phyloP scores from a whole-genome alignment of 2,329 filamentous ascomycete species.

The Exophiala lecanii-corni region DNA sequence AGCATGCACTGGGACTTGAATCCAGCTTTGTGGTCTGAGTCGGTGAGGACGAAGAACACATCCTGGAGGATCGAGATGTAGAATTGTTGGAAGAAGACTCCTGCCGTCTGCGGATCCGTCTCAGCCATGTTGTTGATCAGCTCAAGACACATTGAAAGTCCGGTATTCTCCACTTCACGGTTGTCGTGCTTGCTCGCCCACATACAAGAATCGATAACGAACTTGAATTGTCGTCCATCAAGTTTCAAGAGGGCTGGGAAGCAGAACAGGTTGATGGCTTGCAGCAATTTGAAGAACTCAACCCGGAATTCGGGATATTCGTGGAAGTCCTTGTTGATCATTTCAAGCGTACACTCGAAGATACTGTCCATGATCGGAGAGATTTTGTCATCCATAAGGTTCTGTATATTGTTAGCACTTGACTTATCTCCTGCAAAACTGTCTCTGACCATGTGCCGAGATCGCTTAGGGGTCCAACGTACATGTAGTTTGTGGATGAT shows the following conservation, averaged over 20 bases:
- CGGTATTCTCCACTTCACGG: constrained; percentile 91
- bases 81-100: constrained; percentile 96
- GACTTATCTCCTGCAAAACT: constrained; percentile 23
- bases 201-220: constrained; percentile 98
- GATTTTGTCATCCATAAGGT: constrained; percentile 96
- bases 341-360: constrained; percentile 95
- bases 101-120: constrained; percentile 77
- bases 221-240: constrained; percentile 96
- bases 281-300: constrained; percentile 97
- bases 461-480: constrained; percentile 56
- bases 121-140: constrained; percentile 97
- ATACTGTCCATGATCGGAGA: constrained; percentile 97
- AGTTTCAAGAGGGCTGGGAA: constrained; percentile 93
- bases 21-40: constrained; percentile 96
- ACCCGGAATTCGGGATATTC: constrained; percentile 98
- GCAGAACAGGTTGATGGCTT: constrained; percentile 94
- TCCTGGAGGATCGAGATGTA: constrained; percentile 94
- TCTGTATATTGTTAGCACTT: constrained; percentile 48
- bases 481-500: constrained; percentile 96
- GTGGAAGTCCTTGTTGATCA: constrained; percentile 99
- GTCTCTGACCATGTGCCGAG: constrained; percentile 47
- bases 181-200: constrained; percentile 99
- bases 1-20: constrained; percentile 98
- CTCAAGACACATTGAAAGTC: constrained; percentile 96
- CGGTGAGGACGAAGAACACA: constrained; percentile 95